Evolutionary conservation across 2,329 filamentous ascomycete genomes (phyloP), one percentile per base, ranked within the genome.

Genomic region (Aspergillus fischeri): DNA sequence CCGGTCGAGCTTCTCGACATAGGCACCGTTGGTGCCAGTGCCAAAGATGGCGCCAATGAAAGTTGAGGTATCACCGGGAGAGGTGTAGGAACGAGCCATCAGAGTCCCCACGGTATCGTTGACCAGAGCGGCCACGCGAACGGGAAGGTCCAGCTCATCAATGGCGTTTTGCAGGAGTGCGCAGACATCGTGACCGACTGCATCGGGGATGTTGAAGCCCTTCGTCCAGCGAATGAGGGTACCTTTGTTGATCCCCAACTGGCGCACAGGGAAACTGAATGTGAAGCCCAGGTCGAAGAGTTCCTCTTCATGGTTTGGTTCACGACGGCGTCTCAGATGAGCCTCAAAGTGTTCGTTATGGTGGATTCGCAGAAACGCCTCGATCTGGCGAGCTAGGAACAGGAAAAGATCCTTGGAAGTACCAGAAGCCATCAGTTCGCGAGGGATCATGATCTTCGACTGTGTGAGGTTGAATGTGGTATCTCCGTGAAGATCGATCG

Each of bases 21-120:
- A 99, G 1, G 94, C 94, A 54, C 94, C 94, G 72, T 99, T 99
- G 70, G 93, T 97, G 62, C 93, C 93, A 2, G 93, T 99, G 65
- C 93, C 93, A 67, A 99, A 99, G 68, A 99, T 99, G 61, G 92
- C 93, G 53, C 94, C 94, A n/a, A 99, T 80, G 9, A 97, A 80
- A 4, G 94, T 93, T 49, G 88, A 86, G 1, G 88, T 88, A 81
- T 93, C 92, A 60, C 91, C 91, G 4, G 90, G 91, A 17, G 91
- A 93, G 5, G 92, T 93, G 77, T 99, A 99, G 0, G 93, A 96
- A 66, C 94, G 89, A 32, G 94, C 93, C 93, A 99, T 97, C 41
- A 99, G 84, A 1, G 94, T 99, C 52, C 94, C 94, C 6, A 97
- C 94, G 0, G 94, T 97, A 73, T 99, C 94, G 73, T 99, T 99